These are phyloP conservation scores for Monosporascus sp. DNA, from an alignment of 2,329 filamentous ascomycete genomes.

Conservation along the genomic window DNA sequence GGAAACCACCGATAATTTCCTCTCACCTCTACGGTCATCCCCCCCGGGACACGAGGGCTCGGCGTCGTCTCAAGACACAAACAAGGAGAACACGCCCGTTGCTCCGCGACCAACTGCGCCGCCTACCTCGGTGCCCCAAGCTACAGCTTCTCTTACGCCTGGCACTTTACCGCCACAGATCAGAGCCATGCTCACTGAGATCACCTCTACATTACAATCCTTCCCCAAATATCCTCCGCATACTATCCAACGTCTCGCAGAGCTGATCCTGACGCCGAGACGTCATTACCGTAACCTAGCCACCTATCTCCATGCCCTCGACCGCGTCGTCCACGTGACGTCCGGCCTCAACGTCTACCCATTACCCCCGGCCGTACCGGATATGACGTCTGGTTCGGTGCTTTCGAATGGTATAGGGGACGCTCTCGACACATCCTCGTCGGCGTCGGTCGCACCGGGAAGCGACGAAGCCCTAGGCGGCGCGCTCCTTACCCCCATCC, in stretches of 20 bases:
- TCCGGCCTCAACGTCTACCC: conserved; percentile 78
- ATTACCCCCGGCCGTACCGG: conserved; percentile 62
- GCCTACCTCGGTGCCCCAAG: conserved; percentile 29
- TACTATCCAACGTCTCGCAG: conserved; percentile 85
- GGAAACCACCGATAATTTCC: conserved; percentile 34
- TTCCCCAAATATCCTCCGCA: conserved; percentile 79
- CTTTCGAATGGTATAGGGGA: conserved; percentile 59
- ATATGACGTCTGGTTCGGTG: conserved; percentile 48
- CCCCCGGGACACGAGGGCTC: conserved; percentile 30
- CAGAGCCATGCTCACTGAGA: conserved; percentile 54
- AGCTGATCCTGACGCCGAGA: conserved; percentile 73
- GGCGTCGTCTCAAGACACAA: conserved; percentile 49
- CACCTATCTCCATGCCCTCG: conserved; percentile 83
- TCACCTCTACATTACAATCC: conserved; percentile 55
- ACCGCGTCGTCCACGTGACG: conserved; percentile 86
- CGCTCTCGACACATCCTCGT: conserved; percentile 29
- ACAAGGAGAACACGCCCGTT: conserved; percentile 61
- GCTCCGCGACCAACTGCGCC: conserved; percentile 27
- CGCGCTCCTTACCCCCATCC: conserved; percentile 86
- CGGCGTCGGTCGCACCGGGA: conserved; percentile 49
- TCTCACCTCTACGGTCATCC: conserved; percentile 43
- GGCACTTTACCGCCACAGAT: conserved; percentile 59
- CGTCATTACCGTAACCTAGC: conserved; percentile 77
- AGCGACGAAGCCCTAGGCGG: conserved; percentile 88
- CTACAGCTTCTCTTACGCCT: conserved; percentile 26